Evolutionary conservation across 73 alveolate species (phyloP).

Genomic region (Breviolum minutum): DNA sequence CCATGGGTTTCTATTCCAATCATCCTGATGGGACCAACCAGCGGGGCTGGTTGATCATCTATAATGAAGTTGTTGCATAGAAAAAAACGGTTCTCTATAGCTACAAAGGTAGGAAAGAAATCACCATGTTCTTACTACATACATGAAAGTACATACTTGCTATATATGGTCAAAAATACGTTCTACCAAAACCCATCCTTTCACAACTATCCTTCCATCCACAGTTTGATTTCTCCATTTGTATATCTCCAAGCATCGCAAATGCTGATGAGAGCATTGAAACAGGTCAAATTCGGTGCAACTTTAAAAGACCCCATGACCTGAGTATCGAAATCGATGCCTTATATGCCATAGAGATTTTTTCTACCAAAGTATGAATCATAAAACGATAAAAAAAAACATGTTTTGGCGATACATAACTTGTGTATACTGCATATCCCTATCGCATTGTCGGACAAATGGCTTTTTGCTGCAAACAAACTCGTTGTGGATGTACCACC

Average conservation of each 20-base stretch:
- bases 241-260: not conserved
- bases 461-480: not conserved
- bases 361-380: no score
- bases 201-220: not conserved
- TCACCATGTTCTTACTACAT: no score
- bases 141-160: no score
- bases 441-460: not conserved
- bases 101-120: no score
- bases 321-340: no score
- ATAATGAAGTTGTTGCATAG: no score
- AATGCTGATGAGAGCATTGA: constrained; percentile 32
- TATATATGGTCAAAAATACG: not conserved
- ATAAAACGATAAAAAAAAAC: no score
- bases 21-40: no score
- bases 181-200: not conserved
- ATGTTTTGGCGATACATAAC: not conserved
- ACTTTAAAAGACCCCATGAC: not conserved
- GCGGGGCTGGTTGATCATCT: no score
- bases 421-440: not conserved
- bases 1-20: no score
- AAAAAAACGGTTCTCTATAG: no score
- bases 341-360: no score
- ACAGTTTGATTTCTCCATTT: not conserved
- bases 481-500: not conserved
- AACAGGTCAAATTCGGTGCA: constrained; percentile 1